These are phyloP conservation scores for Termitomyces sp. DNA, from an alignment of 768 basidiomycete genomes.

Conservation along the genomic window DNA sequence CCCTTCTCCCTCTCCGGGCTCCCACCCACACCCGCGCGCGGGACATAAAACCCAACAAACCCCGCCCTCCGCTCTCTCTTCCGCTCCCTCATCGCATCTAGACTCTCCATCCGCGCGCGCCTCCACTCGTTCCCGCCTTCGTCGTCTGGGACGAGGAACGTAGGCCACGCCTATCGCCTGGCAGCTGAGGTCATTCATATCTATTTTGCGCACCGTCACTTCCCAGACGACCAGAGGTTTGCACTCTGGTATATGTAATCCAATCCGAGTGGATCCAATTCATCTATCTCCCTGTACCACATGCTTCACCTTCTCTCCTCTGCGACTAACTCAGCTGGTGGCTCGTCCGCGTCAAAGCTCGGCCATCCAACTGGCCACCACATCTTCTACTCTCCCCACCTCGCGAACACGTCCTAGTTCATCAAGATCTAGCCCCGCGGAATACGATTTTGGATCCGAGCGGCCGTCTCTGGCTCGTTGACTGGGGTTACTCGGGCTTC, in stretches of 20 bases:
- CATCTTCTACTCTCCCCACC: not conserved
- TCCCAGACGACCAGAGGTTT: not conserved
- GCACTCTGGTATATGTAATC: not conserved
- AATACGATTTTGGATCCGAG: not conserved
- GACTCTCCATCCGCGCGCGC: slow-evolving; percentile 21
- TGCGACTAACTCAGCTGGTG: not conserved
- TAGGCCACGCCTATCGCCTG: not conserved
- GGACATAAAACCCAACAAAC: not conserved
- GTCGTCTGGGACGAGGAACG: not conserved
- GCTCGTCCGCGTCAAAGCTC: not conserved
- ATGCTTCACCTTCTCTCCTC: not conserved
- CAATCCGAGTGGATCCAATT: not conserved
- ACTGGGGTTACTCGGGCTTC: not conserved
- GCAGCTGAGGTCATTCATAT: not conserved
- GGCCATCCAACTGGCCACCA: not conserved
- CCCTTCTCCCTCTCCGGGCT: not conserved
- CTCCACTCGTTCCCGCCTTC: slow-evolving; percentile 25
- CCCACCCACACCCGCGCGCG: not conserved
- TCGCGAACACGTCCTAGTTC: too few species aligned
- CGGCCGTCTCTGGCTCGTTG: not conserved
- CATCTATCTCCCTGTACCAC: not conserved
- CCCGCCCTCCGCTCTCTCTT: slow-evolving; percentile 1
- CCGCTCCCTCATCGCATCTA: not conserved
- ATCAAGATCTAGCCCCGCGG: too few species aligned
- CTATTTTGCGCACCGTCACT: not conserved